phyloP scores from a whole-genome alignment of 495 filamentous ascomycete species.

The Penicillium diatomitis region DNA sequence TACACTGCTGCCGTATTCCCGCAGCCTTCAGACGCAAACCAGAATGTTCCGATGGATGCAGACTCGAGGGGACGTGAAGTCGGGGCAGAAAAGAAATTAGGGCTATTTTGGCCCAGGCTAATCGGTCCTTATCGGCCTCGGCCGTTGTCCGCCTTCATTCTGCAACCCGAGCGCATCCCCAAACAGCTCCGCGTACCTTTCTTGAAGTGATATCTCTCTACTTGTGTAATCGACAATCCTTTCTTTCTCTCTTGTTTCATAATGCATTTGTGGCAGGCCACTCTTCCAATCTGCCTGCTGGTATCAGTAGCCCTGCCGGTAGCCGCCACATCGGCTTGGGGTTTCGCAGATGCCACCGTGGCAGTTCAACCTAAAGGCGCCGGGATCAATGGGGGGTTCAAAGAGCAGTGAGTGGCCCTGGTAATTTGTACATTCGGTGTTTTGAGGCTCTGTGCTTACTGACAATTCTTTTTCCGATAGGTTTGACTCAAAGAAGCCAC shows the following conservation, averaged over 20 bases:
- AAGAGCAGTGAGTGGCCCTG: slow-evolving; percentile 53
- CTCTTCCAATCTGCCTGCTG: slow-evolving; percentile 32
- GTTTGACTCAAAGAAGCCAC: slow-evolving; percentile 50
- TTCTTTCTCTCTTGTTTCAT: slow-evolving; percentile 10
- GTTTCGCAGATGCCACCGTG: slow-evolving; percentile 77
- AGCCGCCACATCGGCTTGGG: slow-evolving; percentile 66
- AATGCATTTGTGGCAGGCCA: slow-evolving; percentile 36
- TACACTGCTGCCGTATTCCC: too few relatives aligned
- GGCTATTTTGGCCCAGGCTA: slow-evolving; percentile 11
- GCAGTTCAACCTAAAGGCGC: slow-evolving; percentile 63
- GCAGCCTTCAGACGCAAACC: not conserved
- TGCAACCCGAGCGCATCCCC: slow-evolving; percentile 10
- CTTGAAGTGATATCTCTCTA: slow-evolving; percentile 2
- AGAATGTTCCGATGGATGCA: slow-evolving; percentile 1
- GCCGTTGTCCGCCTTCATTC: slow-evolving; percentile 20
- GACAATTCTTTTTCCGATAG: slow-evolving; percentile 31
- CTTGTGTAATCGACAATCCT: not conserved
- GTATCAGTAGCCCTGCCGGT: slow-evolving; percentile 29
- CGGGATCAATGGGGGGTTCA: slow-evolving; percentile 52
- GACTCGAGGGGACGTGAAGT: slow-evolving; percentile 10
- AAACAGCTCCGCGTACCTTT: slow-evolving; percentile 6
- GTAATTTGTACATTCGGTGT: not conserved
- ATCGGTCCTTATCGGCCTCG: slow-evolving; percentile 24
- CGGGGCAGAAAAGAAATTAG: slow-evolving; percentile 26
- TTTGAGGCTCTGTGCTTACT: slow-evolving; percentile 4